Conservation (phyloP, 768 basidiomycete genomes). For the Rhodotorula sphaerocarpa region DNA sequence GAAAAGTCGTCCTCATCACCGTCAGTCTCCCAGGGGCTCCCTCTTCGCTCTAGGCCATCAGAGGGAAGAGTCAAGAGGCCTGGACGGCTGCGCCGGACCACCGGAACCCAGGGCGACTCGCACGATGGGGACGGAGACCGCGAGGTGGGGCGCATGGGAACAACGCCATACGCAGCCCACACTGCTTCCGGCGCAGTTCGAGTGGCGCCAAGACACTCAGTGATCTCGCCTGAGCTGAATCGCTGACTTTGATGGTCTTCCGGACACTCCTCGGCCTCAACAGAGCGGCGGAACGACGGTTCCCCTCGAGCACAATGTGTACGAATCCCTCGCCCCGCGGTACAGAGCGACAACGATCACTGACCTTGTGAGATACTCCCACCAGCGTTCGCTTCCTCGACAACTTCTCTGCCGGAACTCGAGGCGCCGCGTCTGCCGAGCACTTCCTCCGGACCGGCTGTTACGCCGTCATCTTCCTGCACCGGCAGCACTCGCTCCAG, state of each 20-base stretch:
- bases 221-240: no score
- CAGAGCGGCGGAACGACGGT: slow-evolving; percentile 98
- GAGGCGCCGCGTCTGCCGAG: slow-evolving; percentile 95
- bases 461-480: slow-evolving; percentile 98
- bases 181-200: neutral
- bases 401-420: slow-evolving; percentile 98
- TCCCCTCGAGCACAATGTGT: slow-evolving; percentile 97
- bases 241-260: no score
- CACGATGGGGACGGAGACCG: no score
- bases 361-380: neutral
- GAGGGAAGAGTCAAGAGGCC: neutral
- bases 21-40: slow-evolving; percentile 49
- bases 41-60: neutral
- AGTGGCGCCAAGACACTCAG: no score
- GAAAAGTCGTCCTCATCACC: slow-evolving; percentile 85
- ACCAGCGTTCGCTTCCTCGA: slow-evolving; percentile 93
- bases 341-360: neutral
- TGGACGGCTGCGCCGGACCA: no score
- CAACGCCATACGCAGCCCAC: no score
- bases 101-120: no score
- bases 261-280: neutral
- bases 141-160: no score
- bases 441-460: slow-evolving; percentile 80
- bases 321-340: slow-evolving; percentile 44
- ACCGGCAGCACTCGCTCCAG: slow-evolving; percentile 92